Percentiles rank a stretch among this genome's conserved stretches.
Conservation (phyloP, 768 basidiomycete genomes). For the Tylopilus subfusipes region DNA sequence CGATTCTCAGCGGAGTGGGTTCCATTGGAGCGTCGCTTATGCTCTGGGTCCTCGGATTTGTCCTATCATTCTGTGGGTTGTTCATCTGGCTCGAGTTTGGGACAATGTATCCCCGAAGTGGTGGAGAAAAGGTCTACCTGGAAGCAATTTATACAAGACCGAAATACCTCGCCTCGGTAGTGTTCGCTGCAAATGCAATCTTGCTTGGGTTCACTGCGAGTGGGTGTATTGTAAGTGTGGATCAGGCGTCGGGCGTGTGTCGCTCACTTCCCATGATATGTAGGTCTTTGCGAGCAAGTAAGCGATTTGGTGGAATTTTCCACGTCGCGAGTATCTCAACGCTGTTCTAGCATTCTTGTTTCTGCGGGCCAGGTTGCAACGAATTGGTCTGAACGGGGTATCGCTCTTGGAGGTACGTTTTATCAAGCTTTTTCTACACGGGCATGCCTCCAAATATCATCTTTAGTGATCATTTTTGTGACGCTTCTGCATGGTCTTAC, state of each 20-base stretch:
- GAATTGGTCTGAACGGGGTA: constrained; percentile 57
- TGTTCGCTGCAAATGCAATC: constrained; percentile 49
- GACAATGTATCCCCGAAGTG: constrained; percentile 59
- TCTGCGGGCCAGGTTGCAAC: constrained; percentile 39
- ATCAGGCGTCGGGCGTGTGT: neutral
- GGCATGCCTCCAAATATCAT: too few relatives aligned
- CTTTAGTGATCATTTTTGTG: constrained; percentile 47
- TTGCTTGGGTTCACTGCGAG: constrained; percentile 40
- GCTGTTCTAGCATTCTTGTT: constrained; percentile 43
- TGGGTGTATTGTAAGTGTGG: constrained; percentile 45
- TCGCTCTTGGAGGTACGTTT: constrained; percentile 50
- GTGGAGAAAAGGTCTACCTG: constrained; percentile 62
- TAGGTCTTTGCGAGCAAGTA: constrained; percentile 31
- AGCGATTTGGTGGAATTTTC: neutral
- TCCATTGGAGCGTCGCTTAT: constrained; percentile 59
- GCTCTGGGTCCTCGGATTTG: constrained; percentile 61
- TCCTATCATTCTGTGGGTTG: constrained; percentile 54
- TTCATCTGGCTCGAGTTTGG: constrained; percentile 65
- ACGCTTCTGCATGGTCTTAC: constrained; percentile 51
- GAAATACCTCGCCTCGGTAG: constrained; percentile 43
- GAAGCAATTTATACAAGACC: constrained; percentile 52
- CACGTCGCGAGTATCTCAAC: neutral
- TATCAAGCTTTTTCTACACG: neutral
- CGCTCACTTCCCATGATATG: neutral
- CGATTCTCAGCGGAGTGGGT: constrained; percentile 53